Evolutionary conservation across 768 basidiomycete species (phyloP), one percentile per base, ranked within the genome.

Genomic region (Nidularia sp.): DNA sequence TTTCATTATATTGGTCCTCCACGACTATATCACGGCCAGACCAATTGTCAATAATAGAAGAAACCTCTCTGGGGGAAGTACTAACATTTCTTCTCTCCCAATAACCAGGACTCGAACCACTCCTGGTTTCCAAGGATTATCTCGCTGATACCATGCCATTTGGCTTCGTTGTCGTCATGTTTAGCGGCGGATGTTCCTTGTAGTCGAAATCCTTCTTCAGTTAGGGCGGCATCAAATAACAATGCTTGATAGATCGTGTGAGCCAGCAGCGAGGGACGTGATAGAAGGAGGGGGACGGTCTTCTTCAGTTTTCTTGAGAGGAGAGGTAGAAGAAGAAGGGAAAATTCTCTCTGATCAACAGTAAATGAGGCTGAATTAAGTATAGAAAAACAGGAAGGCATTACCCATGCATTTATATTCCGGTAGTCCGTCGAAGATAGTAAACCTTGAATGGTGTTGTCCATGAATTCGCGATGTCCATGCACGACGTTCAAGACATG

Each of bases 211-310:
- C 88, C 90, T 64, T 85, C 82, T 56, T 89, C 88, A 13, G 74
- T 69, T 35, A 98, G 62, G 18, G 84, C 76, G 29, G 85, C 81
- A 67, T 99, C 97, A 57, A 98, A 99, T 0, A 85, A 67, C 3
- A 98, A 72, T 0, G 94, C 83, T 66, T 98, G 93, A 64, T 96
- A 96, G 46, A 98, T 88, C 1, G 94, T 98, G 62, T 99, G 96
- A 1, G 97, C 97, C 5, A 99, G 75, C 18, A 98, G 70, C 0
- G 93, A 83, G 0, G 97, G 90, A 57, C 86, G 84, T 2, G 81
- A 70, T 4, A 98, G 70, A 8, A 98, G 68, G 15, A 78, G 64
- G 0, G 93, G 90, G 34, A 94, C 73, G 0, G 90, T 86, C 44
- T 80, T 83, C 41, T 75, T 78, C 9, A 98, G 73, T 60, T 98